These are phyloP conservation scores for Colletotrichum tamarilloi DNA, from an alignment of 2,329 filamentous ascomycete species.

Conservation along the genomic window DNA sequence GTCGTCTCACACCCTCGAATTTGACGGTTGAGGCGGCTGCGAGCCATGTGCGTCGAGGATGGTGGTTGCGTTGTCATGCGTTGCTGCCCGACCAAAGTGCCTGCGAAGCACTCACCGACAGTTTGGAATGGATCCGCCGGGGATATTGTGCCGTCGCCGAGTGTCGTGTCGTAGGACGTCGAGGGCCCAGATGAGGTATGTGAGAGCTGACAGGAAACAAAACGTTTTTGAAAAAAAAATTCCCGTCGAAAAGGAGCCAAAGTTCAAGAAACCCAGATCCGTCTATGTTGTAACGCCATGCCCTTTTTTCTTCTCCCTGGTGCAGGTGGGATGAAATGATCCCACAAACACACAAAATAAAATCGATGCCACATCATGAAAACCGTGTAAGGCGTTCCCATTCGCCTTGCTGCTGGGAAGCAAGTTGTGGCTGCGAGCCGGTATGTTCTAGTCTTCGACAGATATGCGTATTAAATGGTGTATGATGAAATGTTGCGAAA, in stretches of 20 bases:
- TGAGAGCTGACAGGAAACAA: constrained; percentile 32
- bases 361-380: constrained; percentile 37
- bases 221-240: not conserved
- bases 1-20: constrained; percentile 22
- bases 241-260: constrained; percentile 6
- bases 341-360: constrained; percentile 34
- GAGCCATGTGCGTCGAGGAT: constrained; percentile 33
- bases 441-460: constrained; percentile 47
- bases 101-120: constrained; percentile 29
- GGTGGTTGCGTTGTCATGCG: constrained; percentile 36
- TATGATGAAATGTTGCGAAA: constrained; percentile 35
- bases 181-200: constrained; percentile 34
- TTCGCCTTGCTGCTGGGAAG: constrained; percentile 49
- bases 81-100: constrained; percentile 34
- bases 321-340: constrained; percentile 20
- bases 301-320: constrained; percentile 16
- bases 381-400: constrained; percentile 34
- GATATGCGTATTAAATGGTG: constrained; percentile 49
- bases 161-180: constrained; percentile 18
- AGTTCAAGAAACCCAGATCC: constrained; percentile 28
- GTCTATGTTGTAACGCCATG: constrained; percentile 36
- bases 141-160: constrained; percentile 25
- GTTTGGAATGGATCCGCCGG: constrained; percentile 36
- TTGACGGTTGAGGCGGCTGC: constrained; percentile 30
- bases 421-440: constrained; percentile 51